Base-by-base conservation (phyloP, 495 filamentous ascomycete genomes). In the Penicillium salamii region DNA sequence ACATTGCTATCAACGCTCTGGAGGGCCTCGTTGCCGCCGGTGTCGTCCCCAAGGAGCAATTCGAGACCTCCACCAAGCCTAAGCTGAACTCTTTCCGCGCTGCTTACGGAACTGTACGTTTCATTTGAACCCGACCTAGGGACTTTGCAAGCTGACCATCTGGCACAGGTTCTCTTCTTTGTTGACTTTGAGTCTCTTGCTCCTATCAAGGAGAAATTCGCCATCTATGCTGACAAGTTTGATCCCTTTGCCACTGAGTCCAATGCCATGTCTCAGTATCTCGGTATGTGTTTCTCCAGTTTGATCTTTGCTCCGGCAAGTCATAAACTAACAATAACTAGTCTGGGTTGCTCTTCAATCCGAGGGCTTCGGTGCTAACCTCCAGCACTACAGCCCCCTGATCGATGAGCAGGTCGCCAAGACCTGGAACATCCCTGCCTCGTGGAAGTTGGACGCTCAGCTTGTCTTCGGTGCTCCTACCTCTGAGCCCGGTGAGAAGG, bases 381-480 rank as follows among this genome's bases (percentile, higher is more conserved):
- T 80, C 18, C 77, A 80, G 72, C 77, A 80, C 63, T 78, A 77
- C 63, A 78, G 72, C 57, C 72, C 74, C n/a, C 57, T 76, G 11
- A 71, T 79, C 50, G 74, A 78, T 48, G 67, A 62, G 24, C 56
- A 63, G 31, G 44, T 79, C 18, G 42, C 65, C 47, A 71, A 70
- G 44, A 65, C 67, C 49, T 78, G 66, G 61, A 52, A 61, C 41
- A 49, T 79, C 17, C 74, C 76, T 6, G 57, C 57, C 14, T 61
- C 49, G 18, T 80, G 75, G 74, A 70, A 67, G 54, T 49, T 78
- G 50, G 73, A 72, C 46, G 72, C 76, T 33, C 76, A 80, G 65
- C 55, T 80, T 46, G 77, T 79, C 49, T 78, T 78, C 46, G 77
- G 77, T 37, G 51, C 58, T 35, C 71, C 70, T 31, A 59, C 57